Conservation (phyloP, 805 yeast genomes). For the Pichia pseudocactophila region DNA sequence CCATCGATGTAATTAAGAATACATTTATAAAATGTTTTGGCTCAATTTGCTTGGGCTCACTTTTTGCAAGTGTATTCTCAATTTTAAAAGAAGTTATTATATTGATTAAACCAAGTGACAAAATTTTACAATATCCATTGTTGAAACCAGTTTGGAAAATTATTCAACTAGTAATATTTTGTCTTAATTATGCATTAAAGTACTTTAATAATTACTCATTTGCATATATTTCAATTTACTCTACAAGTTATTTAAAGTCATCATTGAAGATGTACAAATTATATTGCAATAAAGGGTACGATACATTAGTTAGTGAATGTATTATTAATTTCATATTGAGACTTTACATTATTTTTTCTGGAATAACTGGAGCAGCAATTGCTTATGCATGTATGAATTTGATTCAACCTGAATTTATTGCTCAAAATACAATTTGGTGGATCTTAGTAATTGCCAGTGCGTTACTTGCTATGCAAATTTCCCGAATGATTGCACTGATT, state of each 20-base stretch:
- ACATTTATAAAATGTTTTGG: conserved; percentile 80
- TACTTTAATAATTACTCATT: conserved; percentile 76
- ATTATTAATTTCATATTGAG: conserved; percentile 68
- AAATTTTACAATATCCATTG: not conserved
- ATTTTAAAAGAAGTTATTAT: conserved; percentile 3
- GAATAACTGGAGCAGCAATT: conserved; percentile 35
- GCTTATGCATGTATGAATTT: conserved; percentile 58
- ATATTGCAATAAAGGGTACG: conserved; percentile 67
- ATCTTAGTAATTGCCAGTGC: conserved; percentile 26
- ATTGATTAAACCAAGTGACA: not conserved
- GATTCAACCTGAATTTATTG: conserved; percentile 60
- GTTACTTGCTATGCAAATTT: conserved; percentile 62
- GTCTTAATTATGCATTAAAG: conserved; percentile 7
- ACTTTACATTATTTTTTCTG: conserved; percentile 62
- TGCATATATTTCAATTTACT: conserved; percentile 78
- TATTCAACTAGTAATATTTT: not conserved
- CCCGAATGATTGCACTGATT: conserved; percentile 59
- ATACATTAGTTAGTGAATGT: conserved; percentile 77
- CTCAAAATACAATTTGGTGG: conserved; percentile 44
- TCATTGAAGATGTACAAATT: conserved; percentile 74
- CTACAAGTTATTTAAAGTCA: conserved; percentile 61
- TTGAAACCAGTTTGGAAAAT: conserved; percentile 1
- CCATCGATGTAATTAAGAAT: conserved; percentile 63
- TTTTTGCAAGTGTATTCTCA: conserved; percentile 68
- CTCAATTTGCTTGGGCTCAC: conserved; percentile 71